phyloP scores from a whole-genome alignment of 306 rosid species.

The Ceratonia siliqua region DNA sequence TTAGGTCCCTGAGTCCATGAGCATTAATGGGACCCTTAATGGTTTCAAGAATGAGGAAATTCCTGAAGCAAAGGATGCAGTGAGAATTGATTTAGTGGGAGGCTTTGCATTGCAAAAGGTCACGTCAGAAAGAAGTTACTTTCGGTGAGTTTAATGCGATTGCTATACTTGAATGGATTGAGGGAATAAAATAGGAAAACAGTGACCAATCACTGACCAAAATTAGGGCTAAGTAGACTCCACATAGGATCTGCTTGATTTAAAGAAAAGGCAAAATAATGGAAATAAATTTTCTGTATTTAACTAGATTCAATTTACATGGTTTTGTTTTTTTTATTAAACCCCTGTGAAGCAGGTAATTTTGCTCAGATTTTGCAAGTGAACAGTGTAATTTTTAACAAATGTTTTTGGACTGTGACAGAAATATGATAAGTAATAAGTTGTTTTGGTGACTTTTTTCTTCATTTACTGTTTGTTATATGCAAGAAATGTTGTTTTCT shows the following conservation, averaged over 20 bases:
- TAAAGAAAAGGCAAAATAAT: not conserved
- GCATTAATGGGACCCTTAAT: conserved; percentile 33
- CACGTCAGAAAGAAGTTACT: conserved; percentile 68
- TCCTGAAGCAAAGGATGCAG: conserved; percentile 64
- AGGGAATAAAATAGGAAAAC: conserved; percentile 7
- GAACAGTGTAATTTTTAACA: not conserved
- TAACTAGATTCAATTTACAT: not conserved
- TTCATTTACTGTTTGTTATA: not conserved
- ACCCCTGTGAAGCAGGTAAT: not conserved
- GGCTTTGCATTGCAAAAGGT: conserved; percentile 88
- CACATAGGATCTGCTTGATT: not conserved
- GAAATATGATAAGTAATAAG: not conserved
- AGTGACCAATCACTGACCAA: not conserved
- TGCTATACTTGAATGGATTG: conserved; percentile 14
- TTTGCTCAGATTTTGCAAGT: not conserved
- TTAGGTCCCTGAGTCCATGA: conserved; percentile 60
- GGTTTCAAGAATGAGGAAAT: conserved; percentile 52
- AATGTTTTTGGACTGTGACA: not conserved
- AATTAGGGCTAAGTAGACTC: not conserved
- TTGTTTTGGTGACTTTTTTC: not conserved
- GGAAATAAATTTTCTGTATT: not conserved
- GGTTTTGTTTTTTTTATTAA: not conserved
- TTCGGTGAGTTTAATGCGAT: conserved; percentile 59
- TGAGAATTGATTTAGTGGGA: conserved; percentile 76
- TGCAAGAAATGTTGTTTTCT: not conserved